Percentiles rank a stretch among this genome's conserved stretches.
Conservation (phyloP, 75 land plant genomes). For the Larix kaempferi region DNA sequence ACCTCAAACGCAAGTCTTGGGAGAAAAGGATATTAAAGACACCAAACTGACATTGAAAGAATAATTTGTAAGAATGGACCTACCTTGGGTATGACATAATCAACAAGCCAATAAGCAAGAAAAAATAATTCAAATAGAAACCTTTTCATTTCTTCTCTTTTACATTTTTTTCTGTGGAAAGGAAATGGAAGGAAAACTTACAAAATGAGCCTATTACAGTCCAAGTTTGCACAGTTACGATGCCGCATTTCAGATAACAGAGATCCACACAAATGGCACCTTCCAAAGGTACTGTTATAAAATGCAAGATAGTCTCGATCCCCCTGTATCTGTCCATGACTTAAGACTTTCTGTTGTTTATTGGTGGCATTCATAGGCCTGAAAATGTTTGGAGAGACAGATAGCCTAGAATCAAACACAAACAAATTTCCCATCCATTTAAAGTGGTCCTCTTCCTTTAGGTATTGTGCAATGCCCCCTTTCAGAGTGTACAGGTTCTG, state of each 20-base stretch:
- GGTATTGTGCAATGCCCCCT: slow-evolving; percentile 78
- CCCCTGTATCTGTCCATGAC: not conserved
- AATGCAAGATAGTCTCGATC: not conserved
- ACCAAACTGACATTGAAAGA: not conserved
- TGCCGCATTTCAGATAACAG: slow-evolving; percentile 56
- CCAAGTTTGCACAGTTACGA: slow-evolving; percentile 90
- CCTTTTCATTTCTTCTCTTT: not conserved
- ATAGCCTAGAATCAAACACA: slow-evolving; percentile 80
- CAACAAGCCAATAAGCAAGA: not conserved
- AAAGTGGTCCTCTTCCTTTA: slow-evolving; percentile 55
- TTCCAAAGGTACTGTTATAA: slow-evolving; percentile 28
- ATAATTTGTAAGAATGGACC: not conserved
- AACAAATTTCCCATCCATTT: slow-evolving; percentile 84
- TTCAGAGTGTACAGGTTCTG: slow-evolving; percentile 70
- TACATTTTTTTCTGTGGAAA: too few relatives aligned
- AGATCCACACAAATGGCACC: slow-evolving; percentile 65
- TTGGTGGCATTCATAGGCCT: slow-evolving; percentile 21
- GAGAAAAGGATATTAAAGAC: not conserved
- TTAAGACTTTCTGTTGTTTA: not conserved
- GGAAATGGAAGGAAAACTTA: slow-evolving; percentile 30
- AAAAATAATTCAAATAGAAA: not conserved
- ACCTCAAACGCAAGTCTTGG: not conserved
- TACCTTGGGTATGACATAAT: not conserved
- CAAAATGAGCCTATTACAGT: slow-evolving; percentile 84
- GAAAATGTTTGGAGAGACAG: slow-evolving; percentile 64